Evolutionary conservation across 768 basidiomycete species (phyloP).

Genomic region (Tricholoma saponaceum): DNA sequence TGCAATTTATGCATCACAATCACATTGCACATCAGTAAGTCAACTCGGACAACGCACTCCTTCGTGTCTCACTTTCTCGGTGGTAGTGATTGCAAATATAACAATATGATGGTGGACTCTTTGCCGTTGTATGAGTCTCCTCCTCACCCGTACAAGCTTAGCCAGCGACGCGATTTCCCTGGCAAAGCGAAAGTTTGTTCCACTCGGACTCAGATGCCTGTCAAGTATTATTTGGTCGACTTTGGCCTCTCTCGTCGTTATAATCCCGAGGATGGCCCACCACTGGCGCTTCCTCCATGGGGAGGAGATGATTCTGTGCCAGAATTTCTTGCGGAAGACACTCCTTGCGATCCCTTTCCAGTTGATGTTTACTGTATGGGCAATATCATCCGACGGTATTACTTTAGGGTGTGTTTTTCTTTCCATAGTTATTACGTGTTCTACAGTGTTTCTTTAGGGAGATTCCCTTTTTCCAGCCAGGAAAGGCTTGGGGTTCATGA

Average conservation of each 20-base stretch:
- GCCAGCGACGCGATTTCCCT: neutral
- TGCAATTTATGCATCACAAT: conserved; percentile 31
- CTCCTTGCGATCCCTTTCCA: conserved; percentile 4
- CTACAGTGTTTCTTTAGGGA: neutral
- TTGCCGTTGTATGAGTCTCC: neutral
- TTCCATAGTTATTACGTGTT: neutral
- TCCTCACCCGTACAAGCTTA: neutral
- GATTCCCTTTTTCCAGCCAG: neutral
- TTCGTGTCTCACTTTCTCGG: neutral
- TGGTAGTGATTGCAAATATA: conserved; percentile 8
- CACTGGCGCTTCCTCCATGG: conserved; percentile 8
- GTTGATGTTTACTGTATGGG: conserved; percentile 34
- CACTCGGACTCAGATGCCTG: conserved; percentile 13
- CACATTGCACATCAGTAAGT: conserved; percentile 31
- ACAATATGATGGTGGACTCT: conserved; percentile 1
- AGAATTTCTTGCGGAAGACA: conserved; percentile 22
- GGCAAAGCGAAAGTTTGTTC: neutral
- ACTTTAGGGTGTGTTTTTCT: conserved; percentile 4
- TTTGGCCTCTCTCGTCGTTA: conserved; percentile 20
- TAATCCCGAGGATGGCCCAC: neutral
- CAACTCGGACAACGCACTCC: too few species aligned
- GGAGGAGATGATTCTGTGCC: conserved; percentile 29
- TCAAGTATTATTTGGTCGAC: conserved; percentile 21
- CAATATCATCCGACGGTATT: conserved; percentile 20
- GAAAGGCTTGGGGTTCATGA: conserved; percentile 25